Conservation (phyloP, 2,329 filamentous ascomycete species). For the Sporothrix inflata region DNA sequence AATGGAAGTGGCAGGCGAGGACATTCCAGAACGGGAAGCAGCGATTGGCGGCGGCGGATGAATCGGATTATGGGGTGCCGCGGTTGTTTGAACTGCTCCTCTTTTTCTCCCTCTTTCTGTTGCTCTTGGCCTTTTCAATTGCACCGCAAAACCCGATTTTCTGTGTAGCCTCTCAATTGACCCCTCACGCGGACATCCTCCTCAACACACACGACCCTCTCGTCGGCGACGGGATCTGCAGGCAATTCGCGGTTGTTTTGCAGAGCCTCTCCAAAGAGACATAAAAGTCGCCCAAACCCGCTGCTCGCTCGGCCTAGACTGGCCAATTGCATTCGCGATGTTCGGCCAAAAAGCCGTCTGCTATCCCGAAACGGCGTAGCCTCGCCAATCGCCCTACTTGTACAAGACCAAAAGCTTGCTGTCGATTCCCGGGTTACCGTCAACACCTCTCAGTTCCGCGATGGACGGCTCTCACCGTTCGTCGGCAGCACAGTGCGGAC, state of each 20-base stretch:
- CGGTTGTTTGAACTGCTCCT: neutral
- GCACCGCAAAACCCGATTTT: neutral
- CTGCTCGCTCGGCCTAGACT: neutral
- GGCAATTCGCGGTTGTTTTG: neutral
- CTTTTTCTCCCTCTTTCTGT: neutral
- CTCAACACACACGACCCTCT: neutral
- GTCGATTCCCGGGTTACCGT: neutral
- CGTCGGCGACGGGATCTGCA: neutral
- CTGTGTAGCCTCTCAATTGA: neutral
- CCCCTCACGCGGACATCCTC: neutral
- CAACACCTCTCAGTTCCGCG: neutral
- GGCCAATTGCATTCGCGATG: neutral
- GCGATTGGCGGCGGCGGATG: neutral
- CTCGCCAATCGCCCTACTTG: neutral
- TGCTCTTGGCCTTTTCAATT: neutral
- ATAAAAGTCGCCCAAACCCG: neutral
- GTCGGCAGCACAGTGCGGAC: neutral
- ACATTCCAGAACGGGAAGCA: conserved; percentile 2
- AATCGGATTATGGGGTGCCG: neutral
- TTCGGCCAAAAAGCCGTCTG: neutral
- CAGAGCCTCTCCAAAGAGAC: neutral
- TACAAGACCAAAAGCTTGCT: neutral
- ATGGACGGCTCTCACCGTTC: neutral
- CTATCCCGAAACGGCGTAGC: conserved; percentile 13
- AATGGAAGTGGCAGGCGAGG: neutral